These are phyloP conservation scores for Aspergillus pseudoglaucus DNA, from an alignment of 2,329 filamentous ascomycete genomes.

Conservation along the genomic window DNA sequence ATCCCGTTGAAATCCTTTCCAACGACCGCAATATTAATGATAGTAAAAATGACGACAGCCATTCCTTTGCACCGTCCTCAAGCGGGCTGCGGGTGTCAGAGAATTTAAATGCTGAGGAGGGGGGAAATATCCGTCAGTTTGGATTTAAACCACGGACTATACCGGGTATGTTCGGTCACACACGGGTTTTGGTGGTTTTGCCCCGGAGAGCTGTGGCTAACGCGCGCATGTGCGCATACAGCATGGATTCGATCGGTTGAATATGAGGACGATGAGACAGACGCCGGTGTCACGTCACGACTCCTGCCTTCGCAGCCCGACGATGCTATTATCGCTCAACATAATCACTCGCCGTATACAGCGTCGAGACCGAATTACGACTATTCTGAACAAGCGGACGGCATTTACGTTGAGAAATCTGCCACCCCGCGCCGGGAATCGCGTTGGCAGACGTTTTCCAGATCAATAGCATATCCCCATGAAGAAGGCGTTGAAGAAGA, in stretches of 20 bases:
- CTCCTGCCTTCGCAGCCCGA: constrained; percentile 32
- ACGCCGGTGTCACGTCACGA: constrained; percentile 25
- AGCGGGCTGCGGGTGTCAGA: constrained; percentile 14
- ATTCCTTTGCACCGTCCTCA: constrained; percentile 13
- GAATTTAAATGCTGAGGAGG: constrained; percentile 10
- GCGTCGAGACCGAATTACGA: constrained; percentile 18
- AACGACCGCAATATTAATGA: constrained; percentile 5
- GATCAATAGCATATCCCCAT: constrained; percentile 37
- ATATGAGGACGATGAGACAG: constrained; percentile 29
- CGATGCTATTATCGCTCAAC: constrained; percentile 40
- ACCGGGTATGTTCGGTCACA: constrained; percentile 26
- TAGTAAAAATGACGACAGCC: neutral
- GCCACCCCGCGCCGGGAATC: constrained; percentile 30
- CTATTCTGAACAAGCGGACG: constrained; percentile 4
- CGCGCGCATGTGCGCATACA: constrained; percentile 8
- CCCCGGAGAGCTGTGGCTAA: neutral
- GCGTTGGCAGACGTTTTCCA: constrained; percentile 42
- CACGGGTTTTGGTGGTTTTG: neutral
- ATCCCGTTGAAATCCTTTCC: constrained; percentile 10
- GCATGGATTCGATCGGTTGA: constrained; percentile 42
- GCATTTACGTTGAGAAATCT: constrained; percentile 1
- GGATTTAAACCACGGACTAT: constrained; percentile 25
- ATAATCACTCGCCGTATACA: constrained; percentile 37
- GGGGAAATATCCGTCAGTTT: neutral
- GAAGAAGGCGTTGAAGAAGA: constrained; percentile 31